A percentile compares a stretch with the other conserved stretches of the same genome.
Evolutionary conservation across 371 early-diverging fungal genomes (phyloP).

Genomic region (Mucor velutinosus): DNA sequence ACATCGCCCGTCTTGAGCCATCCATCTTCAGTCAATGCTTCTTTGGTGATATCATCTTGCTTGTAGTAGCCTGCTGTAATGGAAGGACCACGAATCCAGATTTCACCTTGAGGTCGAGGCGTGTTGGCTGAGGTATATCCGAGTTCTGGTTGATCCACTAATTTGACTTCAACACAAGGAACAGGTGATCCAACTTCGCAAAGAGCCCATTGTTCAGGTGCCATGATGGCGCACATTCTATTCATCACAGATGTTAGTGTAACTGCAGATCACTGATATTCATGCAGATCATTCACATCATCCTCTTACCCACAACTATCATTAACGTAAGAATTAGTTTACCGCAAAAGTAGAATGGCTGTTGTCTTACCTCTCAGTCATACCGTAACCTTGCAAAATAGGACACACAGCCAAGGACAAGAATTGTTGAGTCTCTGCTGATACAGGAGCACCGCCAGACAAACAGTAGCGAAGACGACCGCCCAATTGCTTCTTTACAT

Average conservation of each 20-base stretch:
- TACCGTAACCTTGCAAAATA: constrained; percentile 93
- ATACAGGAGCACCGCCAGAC: constrained; percentile 96
- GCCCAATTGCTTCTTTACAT: constrained; percentile 89
- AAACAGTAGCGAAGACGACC: constrained; percentile 88
- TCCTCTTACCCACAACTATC: constrained; percentile 25
- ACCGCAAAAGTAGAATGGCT: background rate
- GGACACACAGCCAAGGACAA: constrained; percentile 83
- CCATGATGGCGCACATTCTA: constrained; percentile 68
- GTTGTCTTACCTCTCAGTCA: constrained; percentile 50
- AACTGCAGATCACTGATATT: background rate
- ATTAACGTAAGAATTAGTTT: background rate
- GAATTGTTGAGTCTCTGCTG: constrained; percentile 82
- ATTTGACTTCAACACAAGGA: constrained; percentile 84
- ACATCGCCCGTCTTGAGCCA: constrained; percentile 96
- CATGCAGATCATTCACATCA: background rate
- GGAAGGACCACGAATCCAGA: constrained; percentile 84
- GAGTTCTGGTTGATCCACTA: constrained; percentile 86
- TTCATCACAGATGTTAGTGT: background rate
- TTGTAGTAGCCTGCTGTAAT: constrained; percentile 73
- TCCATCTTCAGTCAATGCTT: constrained; percentile 76
- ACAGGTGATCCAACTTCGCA: constrained; percentile 85
- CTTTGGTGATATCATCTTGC: constrained; percentile 74
- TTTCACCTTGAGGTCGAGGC: constrained; percentile 81
- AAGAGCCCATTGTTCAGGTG: constrained; percentile 63
- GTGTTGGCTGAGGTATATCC: constrained; percentile 71